Base-by-base conservation (phyloP, 1,284 basidiomycete species). In the Trichosporon sp. region DNA sequence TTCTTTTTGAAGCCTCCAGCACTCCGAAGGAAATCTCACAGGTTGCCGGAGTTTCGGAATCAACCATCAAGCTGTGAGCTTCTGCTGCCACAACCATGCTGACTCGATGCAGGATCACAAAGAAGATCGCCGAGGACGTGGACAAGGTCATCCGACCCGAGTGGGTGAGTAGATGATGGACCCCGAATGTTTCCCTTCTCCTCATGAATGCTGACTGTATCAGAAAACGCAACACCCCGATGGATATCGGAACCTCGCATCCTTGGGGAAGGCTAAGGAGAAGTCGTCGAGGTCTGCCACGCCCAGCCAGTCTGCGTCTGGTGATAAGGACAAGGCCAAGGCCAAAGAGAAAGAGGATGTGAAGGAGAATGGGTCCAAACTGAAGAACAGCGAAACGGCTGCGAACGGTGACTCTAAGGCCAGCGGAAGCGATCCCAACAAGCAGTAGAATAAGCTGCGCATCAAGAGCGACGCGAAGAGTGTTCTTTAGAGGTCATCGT, bases 1-100 rank as follows among this genome's bases (percentile, higher is more conserved):
- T 89, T 71, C 79, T 98, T 54, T 84, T 94, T 71, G 91, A 88
- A 63, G 86, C 87, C 69, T 74, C 83, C 32, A 90, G 90, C 78
- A 85, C 87, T 23, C 86, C 90, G 54, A 88, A 88, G 79, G 91
- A 95, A 72, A 95, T 99, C 74, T 90, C 90, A 69, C 82, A 84
- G n/a, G 91, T 97, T n/a, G 94, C 93, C 0, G 92, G 92, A 9
- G 94, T 98, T n/a, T 94, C 92, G 74, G 95, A 98, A 75, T 90
- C 92, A 60, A 98, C 95, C 58, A 95, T 98, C 78, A 93, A 93
- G 82, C 81, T 94, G 79, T 80, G 62, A 69, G 79, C 2, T 40
- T 23, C 46, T 8, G 25, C 27, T 36, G 37, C 40, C 19, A 21
- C 6, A 3, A 11, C 6, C 29, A 21, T 31, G 21, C 29, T 52